These are phyloP conservation scores for Pseudozyma flocculosa DNA, from an alignment of 1,284 basidiomycete species.

Conservation along the genomic window DNA sequence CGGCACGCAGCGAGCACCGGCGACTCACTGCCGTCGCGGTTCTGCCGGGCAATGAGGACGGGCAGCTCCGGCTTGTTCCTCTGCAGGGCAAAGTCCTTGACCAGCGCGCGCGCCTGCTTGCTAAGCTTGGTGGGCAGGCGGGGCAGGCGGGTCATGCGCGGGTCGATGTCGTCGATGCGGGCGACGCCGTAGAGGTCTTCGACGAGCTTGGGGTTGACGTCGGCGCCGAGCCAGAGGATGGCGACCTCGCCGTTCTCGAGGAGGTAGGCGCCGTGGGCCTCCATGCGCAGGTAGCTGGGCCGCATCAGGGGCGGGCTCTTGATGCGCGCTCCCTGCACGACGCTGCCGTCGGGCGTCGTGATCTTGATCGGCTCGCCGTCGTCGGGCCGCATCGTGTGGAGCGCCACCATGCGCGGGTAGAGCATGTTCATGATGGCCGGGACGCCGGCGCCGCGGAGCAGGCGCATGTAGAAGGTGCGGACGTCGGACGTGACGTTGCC, in stretches of 20 bases:
- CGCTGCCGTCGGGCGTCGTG: slow-evolving; percentile 59
- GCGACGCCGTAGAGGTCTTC: slow-evolving; percentile 84
- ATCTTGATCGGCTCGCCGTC: slow-evolving; percentile 68
- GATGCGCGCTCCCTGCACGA: slow-evolving; percentile 63
- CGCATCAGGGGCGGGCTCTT: slow-evolving; percentile 79
- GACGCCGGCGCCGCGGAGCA: slow-evolving; percentile 71
- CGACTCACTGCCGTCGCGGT: slow-evolving; percentile 71
- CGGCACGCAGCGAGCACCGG: no score
- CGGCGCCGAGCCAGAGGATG: slow-evolving; percentile 87
- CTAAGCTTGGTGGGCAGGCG: slow-evolving; percentile 75
- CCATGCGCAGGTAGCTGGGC: slow-evolving; percentile 82
- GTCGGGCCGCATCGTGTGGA: slow-evolving; percentile 78
- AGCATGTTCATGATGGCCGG: slow-evolving; percentile 74
- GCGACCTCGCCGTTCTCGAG: slow-evolving; percentile 89
- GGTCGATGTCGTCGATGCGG: slow-evolving; percentile 72
- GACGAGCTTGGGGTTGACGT: slow-evolving; percentile 77
- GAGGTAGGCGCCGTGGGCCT: slow-evolving; percentile 84
- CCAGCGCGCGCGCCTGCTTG: slow-evolving; percentile 78
- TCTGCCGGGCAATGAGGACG: slow-evolving; percentile 82
- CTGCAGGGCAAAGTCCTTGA: slow-evolving; percentile 69
- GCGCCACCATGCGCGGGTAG: slow-evolving; percentile 84
- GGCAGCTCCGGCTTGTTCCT: slow-evolving; percentile 68
- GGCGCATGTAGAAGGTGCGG: slow-evolving; percentile 80
- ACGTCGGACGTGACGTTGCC: slow-evolving; percentile 89
- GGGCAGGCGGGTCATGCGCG: slow-evolving; percentile 73